Percentiles rank a stretch among this genome's conserved stretches.
Evolutionary conservation across 768 basidiomycete genomes (phyloP).

Genomic region (Mycena venus): DNA sequence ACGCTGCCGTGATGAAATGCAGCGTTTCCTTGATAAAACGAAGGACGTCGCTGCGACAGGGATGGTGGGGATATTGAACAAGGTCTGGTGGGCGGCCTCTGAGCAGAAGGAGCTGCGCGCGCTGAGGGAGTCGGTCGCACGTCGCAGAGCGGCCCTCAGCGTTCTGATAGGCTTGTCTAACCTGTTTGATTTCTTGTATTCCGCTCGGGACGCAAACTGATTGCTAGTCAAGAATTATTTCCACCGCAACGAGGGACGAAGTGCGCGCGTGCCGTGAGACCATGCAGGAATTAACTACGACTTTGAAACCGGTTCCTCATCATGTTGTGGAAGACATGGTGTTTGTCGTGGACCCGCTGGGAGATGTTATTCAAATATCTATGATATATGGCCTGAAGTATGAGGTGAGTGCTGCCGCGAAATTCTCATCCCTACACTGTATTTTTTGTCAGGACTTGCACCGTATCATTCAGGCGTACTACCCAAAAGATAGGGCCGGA

Average conservation of each 20-base stretch:
- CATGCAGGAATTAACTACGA: constrained; percentile 2
- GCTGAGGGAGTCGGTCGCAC: background rate
- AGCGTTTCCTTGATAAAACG: background rate
- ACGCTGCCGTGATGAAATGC: background rate
- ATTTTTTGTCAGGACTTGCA: background rate
- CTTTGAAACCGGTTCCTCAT: constrained; percentile 1
- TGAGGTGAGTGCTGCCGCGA: background rate
- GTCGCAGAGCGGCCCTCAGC: background rate
- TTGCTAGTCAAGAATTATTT: background rate
- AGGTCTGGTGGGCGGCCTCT: constrained; percentile 10
- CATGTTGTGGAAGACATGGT: constrained; percentile 9
- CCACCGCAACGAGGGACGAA: constrained; percentile 6
- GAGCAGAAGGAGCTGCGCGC: background rate
- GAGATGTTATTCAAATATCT: constrained; percentile 1
- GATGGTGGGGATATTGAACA: background rate
- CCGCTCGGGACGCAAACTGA: background rate
- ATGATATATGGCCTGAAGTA: constrained; percentile 12
- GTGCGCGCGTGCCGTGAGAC: background rate
- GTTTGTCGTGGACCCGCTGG: constrained; percentile 9
- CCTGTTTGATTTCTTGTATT: background rate
- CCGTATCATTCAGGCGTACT: constrained; percentile 12
- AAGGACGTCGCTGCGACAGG: background rate
- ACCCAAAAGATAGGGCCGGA: constrained; percentile 1
- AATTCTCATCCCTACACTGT: background rate
- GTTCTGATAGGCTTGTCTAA: constrained; percentile 10